phyloP scores from a whole-genome alignment of 169 alveolate species.

The Besnoitia besnoiti region DNA sequence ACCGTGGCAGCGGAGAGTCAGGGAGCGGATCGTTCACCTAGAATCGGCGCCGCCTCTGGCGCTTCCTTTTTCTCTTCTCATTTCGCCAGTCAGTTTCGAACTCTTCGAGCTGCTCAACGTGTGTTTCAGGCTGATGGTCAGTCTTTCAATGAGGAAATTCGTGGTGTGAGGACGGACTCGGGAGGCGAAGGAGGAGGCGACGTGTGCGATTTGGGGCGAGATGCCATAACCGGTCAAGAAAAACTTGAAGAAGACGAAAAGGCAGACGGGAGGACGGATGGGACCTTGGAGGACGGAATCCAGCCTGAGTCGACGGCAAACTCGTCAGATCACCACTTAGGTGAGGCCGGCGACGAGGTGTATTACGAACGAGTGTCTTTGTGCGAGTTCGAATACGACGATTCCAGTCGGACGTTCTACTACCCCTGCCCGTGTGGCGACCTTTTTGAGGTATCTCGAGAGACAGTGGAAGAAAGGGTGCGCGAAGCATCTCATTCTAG shows the following conservation, averaged over 20 bases:
- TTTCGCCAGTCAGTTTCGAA: neutral
- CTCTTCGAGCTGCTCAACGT: neutral
- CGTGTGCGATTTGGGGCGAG: too few species aligned
- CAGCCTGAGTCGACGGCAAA: too few species aligned
- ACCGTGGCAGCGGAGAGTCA: neutral
- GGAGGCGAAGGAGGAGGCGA: too few species aligned
- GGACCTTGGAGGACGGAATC: too few species aligned
- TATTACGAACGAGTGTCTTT: neutral
- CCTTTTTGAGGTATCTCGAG: constrained; percentile 29
- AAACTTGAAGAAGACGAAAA: too few species aligned
- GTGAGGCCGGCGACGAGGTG: neutral
- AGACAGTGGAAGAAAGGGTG: neutral
- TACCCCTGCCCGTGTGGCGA: constrained; percentile 60
- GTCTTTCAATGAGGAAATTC: neutral
- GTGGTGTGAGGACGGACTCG: too few species aligned
- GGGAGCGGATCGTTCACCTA: neutral
- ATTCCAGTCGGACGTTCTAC: neutral
- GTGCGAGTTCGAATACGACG: constrained; percentile 36
- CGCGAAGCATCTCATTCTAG: neutral
- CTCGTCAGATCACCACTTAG: neutral
- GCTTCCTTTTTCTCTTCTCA: neutral
- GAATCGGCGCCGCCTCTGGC: neutral
- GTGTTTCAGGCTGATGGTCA: neutral
- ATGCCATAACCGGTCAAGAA: too few species aligned
- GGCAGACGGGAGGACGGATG: too few species aligned